These are phyloP conservation scores for Bryum argenteum DNA, from an alignment of 225 moss, liverwort and hornwort genomes.

Conservation along the genomic window DNA sequence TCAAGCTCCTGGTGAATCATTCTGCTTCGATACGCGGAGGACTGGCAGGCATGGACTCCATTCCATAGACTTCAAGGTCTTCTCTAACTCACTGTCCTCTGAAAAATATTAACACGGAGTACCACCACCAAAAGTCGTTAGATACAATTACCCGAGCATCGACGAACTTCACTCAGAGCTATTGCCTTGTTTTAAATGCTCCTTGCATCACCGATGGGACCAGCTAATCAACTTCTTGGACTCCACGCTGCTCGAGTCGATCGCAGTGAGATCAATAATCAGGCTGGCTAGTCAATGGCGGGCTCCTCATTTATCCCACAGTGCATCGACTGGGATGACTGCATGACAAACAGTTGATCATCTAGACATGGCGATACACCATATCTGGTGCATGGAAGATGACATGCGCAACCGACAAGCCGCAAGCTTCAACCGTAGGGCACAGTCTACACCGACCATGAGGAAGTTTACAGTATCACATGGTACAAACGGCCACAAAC, in stretches of 20 bases:
- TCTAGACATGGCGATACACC: constrained; percentile 11
- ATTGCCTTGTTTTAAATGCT: constrained; percentile 13
- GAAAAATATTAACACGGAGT: constrained; percentile 28
- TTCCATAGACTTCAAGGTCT: constrained; percentile 31
- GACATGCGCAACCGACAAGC: constrained; percentile 17
- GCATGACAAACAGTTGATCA: constrained; percentile 3
- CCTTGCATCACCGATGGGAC: constrained; percentile 15
- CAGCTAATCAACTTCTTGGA: constrained; percentile 17
- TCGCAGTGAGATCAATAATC: constrained; percentile 17
- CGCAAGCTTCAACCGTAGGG: constrained; percentile 6
- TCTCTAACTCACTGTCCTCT: constrained; percentile 25
- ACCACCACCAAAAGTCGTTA: constrained; percentile 28
- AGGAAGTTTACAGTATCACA: constrained; percentile 22
- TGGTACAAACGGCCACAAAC: constrained; percentile 13
- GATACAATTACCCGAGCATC: constrained; percentile 26
- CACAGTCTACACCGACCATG: constrained; percentile 18
- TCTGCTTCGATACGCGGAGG: constrained; percentile 28
- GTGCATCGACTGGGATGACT: constrained; percentile 22
- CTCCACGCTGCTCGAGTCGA: constrained; percentile 13
- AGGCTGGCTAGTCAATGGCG: not conserved
- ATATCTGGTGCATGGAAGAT: constrained; percentile 11
- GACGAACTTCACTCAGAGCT: constrained; percentile 18
- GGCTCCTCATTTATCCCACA: constrained; percentile 26
- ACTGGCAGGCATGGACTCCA: constrained; percentile 36
- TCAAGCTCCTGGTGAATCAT: constrained; percentile 24